Evolutionary conservation across 495 filamentous ascomycete genomes (phyloP).

Genomic region (Penicillium argentinense): DNA sequence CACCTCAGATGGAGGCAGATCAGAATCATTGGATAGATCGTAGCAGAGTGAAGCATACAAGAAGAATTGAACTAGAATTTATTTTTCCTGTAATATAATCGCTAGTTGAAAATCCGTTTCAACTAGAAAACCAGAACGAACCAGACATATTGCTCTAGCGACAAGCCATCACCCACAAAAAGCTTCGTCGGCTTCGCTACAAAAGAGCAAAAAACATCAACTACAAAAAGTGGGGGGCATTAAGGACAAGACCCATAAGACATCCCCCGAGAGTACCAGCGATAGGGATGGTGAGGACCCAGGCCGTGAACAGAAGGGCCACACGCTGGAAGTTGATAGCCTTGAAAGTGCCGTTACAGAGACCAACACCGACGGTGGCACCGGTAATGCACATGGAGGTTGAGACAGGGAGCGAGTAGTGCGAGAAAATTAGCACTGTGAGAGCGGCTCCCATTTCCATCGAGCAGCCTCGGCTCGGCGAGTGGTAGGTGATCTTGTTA

Average conservation of each 20-base stretch:
- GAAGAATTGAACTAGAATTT: too few species aligned
- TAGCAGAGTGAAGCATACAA: too few species aligned
- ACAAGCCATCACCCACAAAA: too few species aligned
- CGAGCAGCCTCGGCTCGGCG: slow-evolving; percentile 57
- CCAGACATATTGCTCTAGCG: too few species aligned
- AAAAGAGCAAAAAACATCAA: too few species aligned
- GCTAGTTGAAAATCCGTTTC: too few species aligned
- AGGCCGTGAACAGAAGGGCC: slow-evolving; percentile 50
- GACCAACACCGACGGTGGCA: slow-evolving; percentile 56
- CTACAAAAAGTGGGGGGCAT: slow-evolving; percentile 60
- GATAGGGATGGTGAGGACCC: slow-evolving; percentile 64
- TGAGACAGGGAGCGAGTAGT: slow-evolving; percentile 59
- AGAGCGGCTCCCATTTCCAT: slow-evolving; percentile 69
- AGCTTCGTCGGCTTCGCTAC: too few species aligned
- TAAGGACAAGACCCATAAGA: slow-evolving; percentile 62
- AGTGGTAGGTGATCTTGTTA: slow-evolving; percentile 68
- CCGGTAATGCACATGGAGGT: slow-evolving; percentile 62
- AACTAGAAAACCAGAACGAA: too few species aligned
- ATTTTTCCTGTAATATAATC: too few species aligned
- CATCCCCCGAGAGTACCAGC: slow-evolving; percentile 59
- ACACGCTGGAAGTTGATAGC: slow-evolving; percentile 66
- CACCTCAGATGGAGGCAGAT: too few species aligned
- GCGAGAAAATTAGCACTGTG: slow-evolving; percentile 63
- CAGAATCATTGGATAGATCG: too few species aligned
- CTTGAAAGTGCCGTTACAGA: slow-evolving; percentile 57